Percentiles rank a stretch among this genome's conserved stretches.
Conservation (phyloP, 495 filamentous ascomycete genomes). For the Lindgomyces ingoldianus region DNA sequence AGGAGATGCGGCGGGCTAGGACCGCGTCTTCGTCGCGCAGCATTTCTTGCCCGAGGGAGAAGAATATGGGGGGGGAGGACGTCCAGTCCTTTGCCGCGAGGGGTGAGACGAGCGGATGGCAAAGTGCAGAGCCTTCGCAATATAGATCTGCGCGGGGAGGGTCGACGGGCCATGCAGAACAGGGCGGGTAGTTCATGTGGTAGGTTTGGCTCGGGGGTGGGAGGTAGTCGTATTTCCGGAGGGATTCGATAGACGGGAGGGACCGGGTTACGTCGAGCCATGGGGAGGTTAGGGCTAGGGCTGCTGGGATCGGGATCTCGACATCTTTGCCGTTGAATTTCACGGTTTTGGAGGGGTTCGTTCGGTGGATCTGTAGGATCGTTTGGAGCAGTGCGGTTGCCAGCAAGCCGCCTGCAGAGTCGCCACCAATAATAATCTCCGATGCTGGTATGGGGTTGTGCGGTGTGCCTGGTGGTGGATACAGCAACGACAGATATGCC, state of each 20-base stretch:
- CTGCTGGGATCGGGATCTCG: constrained; percentile 67
- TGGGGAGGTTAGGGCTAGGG: constrained; percentile 63
- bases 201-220: constrained; percentile 48
- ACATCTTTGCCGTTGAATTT: constrained; percentile 66
- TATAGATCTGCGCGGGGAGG: constrained; percentile 73
- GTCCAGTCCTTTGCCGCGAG: constrained; percentile 65
- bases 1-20: constrained; percentile 59
- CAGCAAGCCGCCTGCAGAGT: constrained; percentile 85
- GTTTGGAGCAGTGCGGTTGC: constrained; percentile 69
- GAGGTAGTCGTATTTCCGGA: constrained; percentile 75
- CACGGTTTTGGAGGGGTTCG: constrained; percentile 44
- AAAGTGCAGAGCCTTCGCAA: constrained; percentile 59
- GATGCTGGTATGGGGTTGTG: constrained; percentile 68
- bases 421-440: constrained; percentile 80
- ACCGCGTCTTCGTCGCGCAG: constrained; percentile 71
- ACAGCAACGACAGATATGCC: constrained; percentile 79
- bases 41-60: constrained; percentile 77
- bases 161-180: constrained; percentile 68
- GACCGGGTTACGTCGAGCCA: constrained; percentile 79
- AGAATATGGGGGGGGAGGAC: constrained; percentile 67
- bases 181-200: constrained; percentile 50
- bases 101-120: constrained; percentile 76
- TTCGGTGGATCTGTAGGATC: constrained; percentile 67
- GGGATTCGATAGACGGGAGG: constrained; percentile 66
- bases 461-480: constrained; percentile 71